These are phyloP conservation scores for Hypoxylon lienhwacheense DNA, from an alignment of 495 filamentous ascomycete genomes.

Conservation along the genomic window DNA sequence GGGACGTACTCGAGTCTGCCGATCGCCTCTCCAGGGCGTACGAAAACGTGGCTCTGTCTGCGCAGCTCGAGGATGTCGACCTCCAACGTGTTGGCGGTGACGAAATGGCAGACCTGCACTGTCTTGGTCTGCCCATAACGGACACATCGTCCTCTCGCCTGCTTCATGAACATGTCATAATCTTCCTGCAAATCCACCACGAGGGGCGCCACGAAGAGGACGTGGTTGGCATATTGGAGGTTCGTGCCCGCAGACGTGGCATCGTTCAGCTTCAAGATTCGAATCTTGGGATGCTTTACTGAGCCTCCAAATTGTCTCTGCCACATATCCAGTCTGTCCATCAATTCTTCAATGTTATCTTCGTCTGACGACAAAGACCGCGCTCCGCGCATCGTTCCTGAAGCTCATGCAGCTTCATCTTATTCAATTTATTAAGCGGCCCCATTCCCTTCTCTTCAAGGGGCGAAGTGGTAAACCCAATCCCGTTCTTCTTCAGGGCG, in stretches of 20 bases:
- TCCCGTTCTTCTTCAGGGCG: conserved; percentile 25
- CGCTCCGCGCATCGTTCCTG: neutral
- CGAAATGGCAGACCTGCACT: conserved; percentile 72
- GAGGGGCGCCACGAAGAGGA: conserved; percentile 72
- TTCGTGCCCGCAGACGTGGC: conserved; percentile 73
- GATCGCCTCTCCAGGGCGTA: conserved; percentile 3
- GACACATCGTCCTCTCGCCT: conserved; percentile 70
- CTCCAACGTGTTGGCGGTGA: conserved; percentile 66
- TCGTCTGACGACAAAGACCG: neutral
- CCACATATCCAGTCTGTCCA: neutral
- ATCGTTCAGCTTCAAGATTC: conserved; percentile 67
- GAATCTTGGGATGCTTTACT: conserved; percentile 45
- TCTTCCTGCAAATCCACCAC: conserved; percentile 53
- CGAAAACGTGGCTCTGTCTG: neutral
- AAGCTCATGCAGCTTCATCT: neutral
- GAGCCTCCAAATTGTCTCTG: no score
- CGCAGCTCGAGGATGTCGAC: conserved; percentile 59
- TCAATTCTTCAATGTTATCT: neutral
- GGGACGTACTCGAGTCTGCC: conserved; percentile 5
- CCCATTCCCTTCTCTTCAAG: neutral
- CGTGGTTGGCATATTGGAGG: conserved; percentile 72
- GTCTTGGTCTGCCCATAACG: conserved; percentile 67
- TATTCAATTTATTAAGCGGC: neutral
- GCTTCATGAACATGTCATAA: conserved; percentile 64
- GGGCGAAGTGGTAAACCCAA: conserved; percentile 19